Conservation (phyloP, 768 basidiomycete genomes). For the Russula sp. region DNA sequence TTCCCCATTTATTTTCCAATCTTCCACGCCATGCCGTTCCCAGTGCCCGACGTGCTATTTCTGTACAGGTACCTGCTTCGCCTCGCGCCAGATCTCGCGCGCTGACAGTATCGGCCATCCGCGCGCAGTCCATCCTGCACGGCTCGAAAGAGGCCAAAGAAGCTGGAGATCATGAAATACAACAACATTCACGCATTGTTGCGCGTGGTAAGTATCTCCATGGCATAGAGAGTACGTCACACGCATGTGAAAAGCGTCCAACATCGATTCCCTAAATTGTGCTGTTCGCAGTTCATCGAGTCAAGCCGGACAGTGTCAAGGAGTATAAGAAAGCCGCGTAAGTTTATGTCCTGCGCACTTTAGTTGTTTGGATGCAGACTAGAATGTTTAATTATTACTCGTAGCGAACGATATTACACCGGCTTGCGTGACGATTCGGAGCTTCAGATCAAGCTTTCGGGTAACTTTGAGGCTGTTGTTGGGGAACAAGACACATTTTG, state of each 20-base stretch:
- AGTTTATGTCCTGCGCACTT: constrained; percentile 33
- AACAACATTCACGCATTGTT: constrained; percentile 84
- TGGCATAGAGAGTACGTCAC: constrained; percentile 73
- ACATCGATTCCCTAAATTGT: constrained; percentile 10
- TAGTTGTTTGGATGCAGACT: constrained; percentile 1
- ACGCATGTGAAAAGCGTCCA: not conserved
- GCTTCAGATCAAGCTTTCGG: constrained; percentile 82
- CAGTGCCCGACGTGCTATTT: constrained; percentile 33
- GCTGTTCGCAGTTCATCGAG: constrained; percentile 64
- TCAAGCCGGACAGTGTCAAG: constrained; percentile 75
- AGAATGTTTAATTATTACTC: constrained; percentile 21
- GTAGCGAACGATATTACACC: constrained; percentile 79
- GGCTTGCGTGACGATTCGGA: constrained; percentile 71
- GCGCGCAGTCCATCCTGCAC: constrained; percentile 74
- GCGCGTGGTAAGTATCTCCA: constrained; percentile 94
- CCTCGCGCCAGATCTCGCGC: constrained; percentile 26
- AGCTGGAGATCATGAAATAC: constrained; percentile 70
- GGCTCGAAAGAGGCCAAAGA: constrained; percentile 89
- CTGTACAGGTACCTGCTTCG: constrained; percentile 36
- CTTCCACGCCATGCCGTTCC: constrained; percentile 27
- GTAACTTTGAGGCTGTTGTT: constrained; percentile 88
- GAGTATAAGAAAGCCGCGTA: constrained; percentile 90
- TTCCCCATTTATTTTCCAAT: constrained; percentile 31
- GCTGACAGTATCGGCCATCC: constrained; percentile 31
- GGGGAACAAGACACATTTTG: constrained; percentile 88